Percentiles rank a stretch among this genome's conserved stretches.
These are phyloP conservation scores for Phoma sp. DNA, from an alignment of 2,329 filamentous ascomycete species.

Conservation along the genomic window DNA sequence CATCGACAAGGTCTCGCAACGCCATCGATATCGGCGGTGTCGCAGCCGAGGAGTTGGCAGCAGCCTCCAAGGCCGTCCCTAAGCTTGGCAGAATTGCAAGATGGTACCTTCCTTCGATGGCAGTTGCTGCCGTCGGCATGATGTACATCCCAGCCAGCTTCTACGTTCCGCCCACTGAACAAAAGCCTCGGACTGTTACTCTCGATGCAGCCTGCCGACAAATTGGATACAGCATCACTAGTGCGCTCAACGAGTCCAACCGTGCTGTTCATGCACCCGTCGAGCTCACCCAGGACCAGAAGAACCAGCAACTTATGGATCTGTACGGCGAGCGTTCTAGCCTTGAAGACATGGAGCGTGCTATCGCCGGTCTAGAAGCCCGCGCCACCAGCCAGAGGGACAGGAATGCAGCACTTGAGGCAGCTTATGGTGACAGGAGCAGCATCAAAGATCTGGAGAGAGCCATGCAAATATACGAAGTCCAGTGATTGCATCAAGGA, in stretches of 20 bases:
- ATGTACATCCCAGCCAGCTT: constrained; percentile 33
- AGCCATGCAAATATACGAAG: constrained; percentile 53
- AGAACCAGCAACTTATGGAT: constrained; percentile 39
- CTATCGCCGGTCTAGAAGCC: constrained; percentile 34
- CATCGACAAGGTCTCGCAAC: constrained; percentile 33
- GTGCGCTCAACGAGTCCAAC: constrained; percentile 41
- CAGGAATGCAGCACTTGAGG: constrained; percentile 51
- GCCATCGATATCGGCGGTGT: constrained; percentile 32
- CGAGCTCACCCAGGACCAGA: constrained; percentile 38
- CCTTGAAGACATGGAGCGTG: constrained; percentile 43
- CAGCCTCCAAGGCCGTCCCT: constrained; percentile 31
- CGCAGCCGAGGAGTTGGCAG: constrained; percentile 32
- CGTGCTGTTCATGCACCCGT: constrained; percentile 29
- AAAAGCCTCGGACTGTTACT: constrained; percentile 34
- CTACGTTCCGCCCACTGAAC: constrained; percentile 17
- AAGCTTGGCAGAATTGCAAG: constrained; percentile 40
- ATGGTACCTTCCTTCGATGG: constrained; percentile 47
- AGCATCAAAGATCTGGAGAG: constrained; percentile 53
- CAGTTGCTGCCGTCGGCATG: constrained; percentile 40
- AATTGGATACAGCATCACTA: constrained; percentile 42
- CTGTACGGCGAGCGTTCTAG: constrained; percentile 40
- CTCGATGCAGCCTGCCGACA: constrained; percentile 40
- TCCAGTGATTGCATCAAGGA: constrained; percentile 38
- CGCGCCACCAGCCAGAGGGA: constrained; percentile 40
- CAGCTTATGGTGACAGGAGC: constrained; percentile 54